Evolutionary conservation across 2,329 filamentous ascomycete genomes (phyloP).

Genomic region (Xylariaceae sp.): DNA sequence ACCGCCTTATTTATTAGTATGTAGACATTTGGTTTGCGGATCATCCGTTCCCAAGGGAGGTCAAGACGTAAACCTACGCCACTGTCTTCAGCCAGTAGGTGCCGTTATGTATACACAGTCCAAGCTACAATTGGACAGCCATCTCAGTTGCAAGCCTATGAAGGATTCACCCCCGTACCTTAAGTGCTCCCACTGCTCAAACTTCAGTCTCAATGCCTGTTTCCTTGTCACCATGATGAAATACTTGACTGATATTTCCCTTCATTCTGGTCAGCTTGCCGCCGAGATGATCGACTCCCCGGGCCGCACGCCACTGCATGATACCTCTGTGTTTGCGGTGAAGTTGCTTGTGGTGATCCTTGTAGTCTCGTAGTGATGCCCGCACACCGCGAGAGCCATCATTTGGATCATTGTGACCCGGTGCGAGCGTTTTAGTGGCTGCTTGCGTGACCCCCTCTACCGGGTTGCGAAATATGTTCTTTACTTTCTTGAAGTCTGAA

Average conservation of each 20-base stretch:
- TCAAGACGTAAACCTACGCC: too few relatives aligned
- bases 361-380: conserved; percentile 57
- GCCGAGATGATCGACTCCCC: conserved; percentile 49
- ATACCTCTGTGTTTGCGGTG: conserved; percentile 64
- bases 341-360: conserved; percentile 53
- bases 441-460: conserved; percentile 26
- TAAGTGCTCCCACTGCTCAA: conserved; percentile 31
- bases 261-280: conserved; percentile 53
- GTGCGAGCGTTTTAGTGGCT: conserved; percentile 29
- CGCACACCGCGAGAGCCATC: conserved; percentile 43
- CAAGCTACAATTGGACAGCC: too few relatives aligned
- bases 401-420: conserved; percentile 37
- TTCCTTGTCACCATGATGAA: conserved; percentile 57
- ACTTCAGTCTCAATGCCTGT: conserved; percentile 66
- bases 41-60: too few relatives aligned
- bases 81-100: too few relatives aligned
- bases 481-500: conserved; percentile 32
- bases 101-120: too few relatives aligned
- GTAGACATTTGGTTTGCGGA: too few relatives aligned
- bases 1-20: too few relatives aligned
- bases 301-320: conserved; percentile 68
- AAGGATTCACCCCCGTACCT: too few relatives aligned
- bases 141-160: too few relatives aligned
- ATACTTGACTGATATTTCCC: conserved; percentile 53
- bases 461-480: conserved; percentile 33